phyloP scores from a whole-genome alignment of 345 rosid species.

The Erysimum cheiranthoides region DNA sequence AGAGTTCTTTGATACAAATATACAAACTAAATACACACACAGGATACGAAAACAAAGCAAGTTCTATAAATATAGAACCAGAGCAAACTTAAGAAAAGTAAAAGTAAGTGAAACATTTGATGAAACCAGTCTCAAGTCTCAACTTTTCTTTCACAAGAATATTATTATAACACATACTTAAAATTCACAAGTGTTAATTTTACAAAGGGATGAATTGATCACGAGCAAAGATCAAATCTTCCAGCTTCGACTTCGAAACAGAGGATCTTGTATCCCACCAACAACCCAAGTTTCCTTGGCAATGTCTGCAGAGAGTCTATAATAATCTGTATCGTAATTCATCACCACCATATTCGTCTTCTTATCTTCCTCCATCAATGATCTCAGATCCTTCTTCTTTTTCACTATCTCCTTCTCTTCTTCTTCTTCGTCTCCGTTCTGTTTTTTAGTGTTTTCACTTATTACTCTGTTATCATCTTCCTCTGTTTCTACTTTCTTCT shows the following conservation, averaged over 20 bases:
- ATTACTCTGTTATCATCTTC: slow-evolving; percentile 4
- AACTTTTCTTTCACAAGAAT: neutral
- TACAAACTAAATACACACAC: neutral
- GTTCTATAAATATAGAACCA: too few relatives aligned
- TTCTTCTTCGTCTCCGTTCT: slow-evolving; percentile 31
- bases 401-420: slow-evolving; percentile 28
- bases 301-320: slow-evolving; percentile 68
- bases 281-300: slow-evolving; percentile 88
- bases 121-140: slow-evolving; percentile 10
- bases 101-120: slow-evolving; percentile 5
- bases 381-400: slow-evolving; percentile 54
- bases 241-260: slow-evolving; percentile 78
- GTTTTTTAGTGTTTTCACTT: slow-evolving; percentile 13
- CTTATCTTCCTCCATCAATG: slow-evolving; percentile 71
- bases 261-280: slow-evolving; percentile 60
- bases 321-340: slow-evolving; percentile 66
- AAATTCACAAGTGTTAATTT: slow-evolving; percentile 17
- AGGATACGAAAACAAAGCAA: slow-evolving; percentile 5
- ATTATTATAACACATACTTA: slow-evolving; percentile 14
- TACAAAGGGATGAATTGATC: slow-evolving; percentile 6
- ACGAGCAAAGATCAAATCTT: slow-evolving; percentile 57
- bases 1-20: neutral
- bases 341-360: slow-evolving; percentile 54
- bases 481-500: slow-evolving; percentile 39
- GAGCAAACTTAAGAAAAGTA: neutral